Percentiles rank a stretch among this genome's conserved stretches.
Evolutionary conservation across 73 alveolate genomes (phyloP).

Genomic region (Symbiodinium pilosum): DNA sequence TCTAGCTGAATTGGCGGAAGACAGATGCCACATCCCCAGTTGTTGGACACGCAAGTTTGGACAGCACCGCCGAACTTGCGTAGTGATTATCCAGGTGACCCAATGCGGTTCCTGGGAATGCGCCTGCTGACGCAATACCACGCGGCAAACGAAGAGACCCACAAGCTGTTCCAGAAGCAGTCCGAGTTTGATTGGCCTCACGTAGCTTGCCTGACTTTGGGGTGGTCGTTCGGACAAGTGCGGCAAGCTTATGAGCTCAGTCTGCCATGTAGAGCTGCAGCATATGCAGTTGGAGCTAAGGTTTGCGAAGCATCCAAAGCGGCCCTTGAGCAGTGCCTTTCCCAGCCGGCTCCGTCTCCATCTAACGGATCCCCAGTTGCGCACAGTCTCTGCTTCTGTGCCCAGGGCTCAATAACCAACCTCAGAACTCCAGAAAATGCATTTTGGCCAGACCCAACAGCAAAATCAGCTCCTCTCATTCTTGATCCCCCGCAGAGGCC

Average conservation of each 20-base stretch:
- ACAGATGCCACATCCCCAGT: neutral
- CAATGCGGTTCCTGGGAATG: neutral
- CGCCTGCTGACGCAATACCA: neutral
- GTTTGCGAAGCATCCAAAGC: neutral
- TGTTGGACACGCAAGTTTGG: neutral
- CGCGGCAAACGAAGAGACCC: neutral
- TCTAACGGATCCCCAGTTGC: neutral
- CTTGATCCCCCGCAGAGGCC: no score
- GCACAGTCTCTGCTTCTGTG: no score
- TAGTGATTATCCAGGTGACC: neutral
- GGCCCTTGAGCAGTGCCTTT: neutral
- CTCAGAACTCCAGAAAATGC: no score
- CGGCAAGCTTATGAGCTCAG: no score
- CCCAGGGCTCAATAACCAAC: no score
- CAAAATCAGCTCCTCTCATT: no score
- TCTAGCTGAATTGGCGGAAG: neutral
- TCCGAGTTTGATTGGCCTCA: conserved; percentile 2
- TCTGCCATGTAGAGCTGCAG: neutral
- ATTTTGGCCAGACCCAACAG: no score
- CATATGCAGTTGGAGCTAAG: neutral
- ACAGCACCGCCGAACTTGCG: neutral
- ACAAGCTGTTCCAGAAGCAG: neutral
- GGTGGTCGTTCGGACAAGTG: no score
- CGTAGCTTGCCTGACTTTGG: neutral
- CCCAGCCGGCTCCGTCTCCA: neutral